These are phyloP conservation scores for Xylaria bambusicola DNA, from an alignment of 495 filamentous ascomycete species.

Conservation along the genomic window DNA sequence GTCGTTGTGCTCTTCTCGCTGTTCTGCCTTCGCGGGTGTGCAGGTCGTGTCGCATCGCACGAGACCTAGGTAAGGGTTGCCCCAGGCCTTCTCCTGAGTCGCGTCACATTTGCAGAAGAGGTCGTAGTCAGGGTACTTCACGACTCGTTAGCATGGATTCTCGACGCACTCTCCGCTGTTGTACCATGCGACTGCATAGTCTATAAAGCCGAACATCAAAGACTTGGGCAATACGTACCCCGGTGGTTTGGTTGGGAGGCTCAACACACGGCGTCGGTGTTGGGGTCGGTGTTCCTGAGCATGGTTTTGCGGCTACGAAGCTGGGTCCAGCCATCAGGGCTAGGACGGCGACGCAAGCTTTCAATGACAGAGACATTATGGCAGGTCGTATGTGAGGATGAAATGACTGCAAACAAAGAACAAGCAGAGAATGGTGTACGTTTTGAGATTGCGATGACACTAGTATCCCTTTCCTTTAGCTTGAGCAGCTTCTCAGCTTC, in stretches of 20 bases:
- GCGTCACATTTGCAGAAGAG: constrained; percentile 26
- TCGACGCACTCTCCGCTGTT: no score
- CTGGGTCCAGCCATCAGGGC: background rate
- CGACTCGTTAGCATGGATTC: background rate
- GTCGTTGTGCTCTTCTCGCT: constrained; percentile 26
- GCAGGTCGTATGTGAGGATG: background rate
- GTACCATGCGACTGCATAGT: no score
- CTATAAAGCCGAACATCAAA: background rate
- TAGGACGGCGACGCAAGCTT: background rate
- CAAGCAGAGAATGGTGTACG: no score
- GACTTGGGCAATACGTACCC: constrained; percentile 1
- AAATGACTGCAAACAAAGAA: background rate
- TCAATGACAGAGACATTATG: background rate
- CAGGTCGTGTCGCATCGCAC: constrained; percentile 32
- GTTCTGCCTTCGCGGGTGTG: constrained; percentile 18
- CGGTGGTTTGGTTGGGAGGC: constrained; percentile 13
- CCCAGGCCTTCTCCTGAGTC: constrained; percentile 21
- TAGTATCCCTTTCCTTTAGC: background rate
- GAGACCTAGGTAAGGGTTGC: constrained; percentile 31
- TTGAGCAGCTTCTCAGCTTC: background rate
- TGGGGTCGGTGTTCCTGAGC: background rate
- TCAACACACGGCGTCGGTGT: constrained; percentile 8
- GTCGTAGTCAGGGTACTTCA: constrained; percentile 30
- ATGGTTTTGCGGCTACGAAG: constrained; percentile 4
- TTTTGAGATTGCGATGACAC: no score